Evolutionary conservation across 306 rosid species (phyloP), one percentile per base, ranked within the genome.

Genomic region (Ammopiptanthus mongolicus): DNA sequence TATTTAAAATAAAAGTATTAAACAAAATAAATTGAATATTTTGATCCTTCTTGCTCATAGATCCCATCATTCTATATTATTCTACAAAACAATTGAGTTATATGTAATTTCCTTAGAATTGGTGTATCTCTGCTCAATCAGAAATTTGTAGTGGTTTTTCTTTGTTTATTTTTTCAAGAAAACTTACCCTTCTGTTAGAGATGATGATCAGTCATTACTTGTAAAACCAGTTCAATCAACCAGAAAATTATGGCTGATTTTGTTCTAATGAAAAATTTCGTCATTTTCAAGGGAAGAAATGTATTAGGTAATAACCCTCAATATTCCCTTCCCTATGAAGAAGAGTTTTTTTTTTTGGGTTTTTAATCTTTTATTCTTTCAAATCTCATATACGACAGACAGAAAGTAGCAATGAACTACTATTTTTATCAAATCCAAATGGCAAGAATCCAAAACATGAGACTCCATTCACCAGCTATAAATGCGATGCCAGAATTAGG

Each of bases 391-490:
- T 37, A 85, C 14, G 86, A 86, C 86, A 91, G 65, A 69, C 19
- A 65, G 58, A 83, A 50, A 71, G 77, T 53, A 57, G 82, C 18
- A 22, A 39, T 65, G 62, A 21, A 21, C 29, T 28, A n/a, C n/a
- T 62, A 39, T 17, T 44, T 65, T 28, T 44, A 75, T 51, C 47
- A 75, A 80, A 53, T 65, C 15, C 5, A 84, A 69, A 72, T 58
- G 69, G 65, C 57, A 72, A 68, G 37, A 73, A 44, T 62, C 67
- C 73, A 69, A 61, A 33, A 47, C 55, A 58, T 65, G 39, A 31
- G 8, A 29, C 78, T 77, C 67, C 29, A 72, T 47, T 76, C 84
- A 63, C 87, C 76, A 39, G 25, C 91, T 80, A 87, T 87, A 88
- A 87, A 87, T 82, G 78, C 75, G 80, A 65, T 69, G 83, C 84